Conservation (phyloP, 1,284 basidiomycete species). For the Marasmius oreades region DNA sequence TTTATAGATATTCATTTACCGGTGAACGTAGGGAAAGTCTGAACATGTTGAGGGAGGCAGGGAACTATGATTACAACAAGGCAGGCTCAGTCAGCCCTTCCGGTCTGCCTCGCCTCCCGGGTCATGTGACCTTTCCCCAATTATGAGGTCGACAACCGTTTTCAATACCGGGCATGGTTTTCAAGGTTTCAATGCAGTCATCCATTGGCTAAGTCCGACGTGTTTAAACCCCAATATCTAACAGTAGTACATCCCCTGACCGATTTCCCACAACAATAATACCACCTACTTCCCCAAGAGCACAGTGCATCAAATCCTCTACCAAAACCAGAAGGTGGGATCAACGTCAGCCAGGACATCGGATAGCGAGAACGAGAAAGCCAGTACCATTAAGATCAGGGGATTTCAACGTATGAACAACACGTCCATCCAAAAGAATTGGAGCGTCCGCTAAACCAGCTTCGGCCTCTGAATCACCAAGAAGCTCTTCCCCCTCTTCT, state of each 20-base stretch:
- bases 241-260: slow-evolving; percentile 35
- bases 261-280: slow-evolving; percentile 42
- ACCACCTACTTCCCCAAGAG: slow-evolving; percentile 44
- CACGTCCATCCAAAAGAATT: slow-evolving; percentile 24
- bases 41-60: slow-evolving; percentile 47
- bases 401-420: slow-evolving; percentile 38
- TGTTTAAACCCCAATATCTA: slow-evolving; percentile 18
- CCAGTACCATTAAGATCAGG: slow-evolving; percentile 45
- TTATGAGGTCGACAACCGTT: neutral
- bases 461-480: slow-evolving; percentile 9
- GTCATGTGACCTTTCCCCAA: neutral
- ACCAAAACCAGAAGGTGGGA: neutral
- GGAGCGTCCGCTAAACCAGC: slow-evolving; percentile 1
- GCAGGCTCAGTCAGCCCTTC: slow-evolving; percentile 2
- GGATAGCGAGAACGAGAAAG: neutral
- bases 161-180: too few species aligned
- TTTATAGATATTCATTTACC: slow-evolving; percentile 27
- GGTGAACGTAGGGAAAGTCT: slow-evolving; percentile 40
- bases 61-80: too few species aligned
- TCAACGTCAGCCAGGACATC: neutral
- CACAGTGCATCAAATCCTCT: slow-evolving; percentile 47
- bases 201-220: too few species aligned
- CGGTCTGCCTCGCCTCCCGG: neutral
- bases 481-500: slow-evolving; percentile 13
- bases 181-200: neutral